Base-by-base conservation (phyloP, 345 rosid genomes). In the Geranium rotundifolium region DNA sequence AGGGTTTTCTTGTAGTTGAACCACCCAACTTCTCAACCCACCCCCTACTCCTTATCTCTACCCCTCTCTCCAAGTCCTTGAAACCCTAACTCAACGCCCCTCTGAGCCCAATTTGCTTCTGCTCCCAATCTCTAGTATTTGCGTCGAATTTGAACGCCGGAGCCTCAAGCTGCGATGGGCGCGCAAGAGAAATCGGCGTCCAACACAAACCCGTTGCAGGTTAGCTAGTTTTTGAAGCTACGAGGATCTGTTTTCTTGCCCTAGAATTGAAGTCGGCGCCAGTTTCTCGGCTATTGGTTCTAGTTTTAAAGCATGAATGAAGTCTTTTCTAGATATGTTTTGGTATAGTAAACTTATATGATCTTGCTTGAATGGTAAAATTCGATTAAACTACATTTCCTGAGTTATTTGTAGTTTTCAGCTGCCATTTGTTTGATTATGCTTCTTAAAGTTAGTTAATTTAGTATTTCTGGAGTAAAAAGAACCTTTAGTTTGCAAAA, bases 171-270 rank as follows among this genome's bases (percentile, higher is more conserved):
- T 68, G 77, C 68, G 69, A 93, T 93, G 99, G 97, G 90, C 81
- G 88, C 82, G 29, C 86, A 72, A 56, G 99, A 89, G 69, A 93
- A 88, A 75, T 81, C 89, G 8, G 87, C 84, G 74, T 66, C 86
- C 39, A 82, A 77, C 71, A 67, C 87, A 68, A 88, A 85, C 79
- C 72, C 96, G 83, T 76, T 93, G 95, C 96, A 91, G 95, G 98
- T 89, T 2, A 64, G 84, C 68, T 59, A 19, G n/a, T 74, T 54
- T 5, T 10, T 56, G 18, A 5, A 13, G 49, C 17, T 54, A 4
- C 17, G 17, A 7, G 19, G 63, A 3, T 19, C 56, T 55, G 23
- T 16, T 17, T 49, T 67, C 63, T 67, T 56, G 23, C 71, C 73
- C 75, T 67, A 58, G 62, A 69, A 61, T 57, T 68, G 65, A 50